Evolutionary conservation across 768 basidiomycete genomes (phyloP), one percentile per base, ranked within the genome.

Genomic region (Daedalea quercina): DNA sequence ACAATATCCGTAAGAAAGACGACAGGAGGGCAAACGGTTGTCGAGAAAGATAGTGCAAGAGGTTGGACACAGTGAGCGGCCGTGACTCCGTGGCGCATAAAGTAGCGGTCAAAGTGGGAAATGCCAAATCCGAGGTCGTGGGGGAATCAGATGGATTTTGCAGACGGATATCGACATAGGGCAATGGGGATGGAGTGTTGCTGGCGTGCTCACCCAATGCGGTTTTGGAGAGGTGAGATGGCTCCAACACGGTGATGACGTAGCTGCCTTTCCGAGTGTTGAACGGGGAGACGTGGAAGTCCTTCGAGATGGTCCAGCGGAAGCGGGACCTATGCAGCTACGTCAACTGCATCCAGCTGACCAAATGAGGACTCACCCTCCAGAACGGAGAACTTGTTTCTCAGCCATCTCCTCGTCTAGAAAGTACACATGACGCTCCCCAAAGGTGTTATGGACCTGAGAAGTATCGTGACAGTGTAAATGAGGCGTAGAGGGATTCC

Each of bases 241-340:
- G 84, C 11, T 69, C 61, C 53, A 70, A 69, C 20, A 88, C 60
- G 42, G 81, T 74, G 15, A 85, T 71, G 2, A 69, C 76, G 67
- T 87, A 88, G 63, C 72, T 83, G 0, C 85, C 85, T 22, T 75
- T 71, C 3, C 85, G 75, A 59, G 85, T 82, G 63, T 87, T 88
- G 73, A 87, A 87, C 0, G 87, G 84, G 0, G 85, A 88, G 44
- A 88, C 85, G 58, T 88, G 85, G 63, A 88, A 89, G 55, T 78
- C 73, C 23, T 85, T 80, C 19, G 70, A 72, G 50, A 88, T 79
- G 0, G 78, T 81, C 82, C 85, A 88, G 51, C 81, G 76, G 55
- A 83, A 76, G 51, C 81, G 72, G 55, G 76, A 80, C 0, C 81
- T 81, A 57, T n/a, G 20, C 20, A 40, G 17, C 2, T 49, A 33